Conservation (phyloP, 805 yeast genomes). For the Saccharomycopsis babjevae region DNA sequence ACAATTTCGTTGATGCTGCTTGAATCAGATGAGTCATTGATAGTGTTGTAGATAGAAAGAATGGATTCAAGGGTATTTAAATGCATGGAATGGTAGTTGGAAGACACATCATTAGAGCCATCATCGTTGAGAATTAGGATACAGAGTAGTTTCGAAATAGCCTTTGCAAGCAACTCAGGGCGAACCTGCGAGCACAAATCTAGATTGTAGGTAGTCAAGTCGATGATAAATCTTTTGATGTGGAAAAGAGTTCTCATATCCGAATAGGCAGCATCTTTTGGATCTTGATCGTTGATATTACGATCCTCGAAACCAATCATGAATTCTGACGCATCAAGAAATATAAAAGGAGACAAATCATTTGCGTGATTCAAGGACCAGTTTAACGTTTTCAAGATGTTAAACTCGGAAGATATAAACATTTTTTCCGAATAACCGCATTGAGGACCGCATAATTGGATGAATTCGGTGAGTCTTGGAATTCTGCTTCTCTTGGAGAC, state of each 20-base stretch:
- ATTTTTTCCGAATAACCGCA: constrained; percentile 44
- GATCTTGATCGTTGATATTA: not conserved
- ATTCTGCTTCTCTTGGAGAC: constrained; percentile 61
- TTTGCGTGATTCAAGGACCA: constrained; percentile 56
- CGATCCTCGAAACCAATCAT: constrained; percentile 2
- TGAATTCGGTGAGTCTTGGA: constrained; percentile 64
- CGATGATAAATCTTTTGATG: constrained; percentile 15
- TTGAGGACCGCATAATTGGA: constrained; percentile 57
- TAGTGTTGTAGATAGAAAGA: not conserved
- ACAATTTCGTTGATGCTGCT: not conserved
- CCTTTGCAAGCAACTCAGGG: not conserved
- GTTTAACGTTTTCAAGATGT: constrained; percentile 57
- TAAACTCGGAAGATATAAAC: constrained; percentile 70
- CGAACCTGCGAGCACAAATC: constrained; percentile 6
- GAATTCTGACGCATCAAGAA: constrained; percentile 20
- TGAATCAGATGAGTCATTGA: not conserved
- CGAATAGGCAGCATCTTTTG: not conserved
- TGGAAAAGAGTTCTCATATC: constrained; percentile 5
- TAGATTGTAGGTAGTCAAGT: constrained; percentile 5
- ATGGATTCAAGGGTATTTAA: not conserved
- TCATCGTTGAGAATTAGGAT: constrained; percentile 18
- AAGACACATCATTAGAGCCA: not conserved
- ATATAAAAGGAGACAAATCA: constrained; percentile 42
- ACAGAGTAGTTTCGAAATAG: constrained; percentile 12
- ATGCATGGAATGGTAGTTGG: not conserved